Percentiles rank a stretch among this genome's conserved stretches.
These are phyloP conservation scores for Neurospora sp. DNA, from an alignment of 495 filamentous ascomycete genomes.

Conservation along the genomic window DNA sequence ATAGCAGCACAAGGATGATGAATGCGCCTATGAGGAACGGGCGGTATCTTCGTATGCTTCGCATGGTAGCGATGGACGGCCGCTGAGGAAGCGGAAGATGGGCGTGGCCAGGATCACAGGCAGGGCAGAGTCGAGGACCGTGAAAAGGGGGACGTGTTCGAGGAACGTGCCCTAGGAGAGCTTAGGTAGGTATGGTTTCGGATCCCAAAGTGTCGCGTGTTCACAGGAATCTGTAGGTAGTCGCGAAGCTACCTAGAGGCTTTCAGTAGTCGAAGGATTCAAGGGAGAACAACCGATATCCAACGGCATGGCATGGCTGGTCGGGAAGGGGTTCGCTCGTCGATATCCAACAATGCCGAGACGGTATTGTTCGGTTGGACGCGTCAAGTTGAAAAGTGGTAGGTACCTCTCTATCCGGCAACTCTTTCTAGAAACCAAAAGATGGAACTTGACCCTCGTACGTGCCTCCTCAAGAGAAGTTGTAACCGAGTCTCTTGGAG, in stretches of 20 bases:
- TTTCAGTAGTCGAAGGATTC: not conserved
- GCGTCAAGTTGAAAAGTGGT: not conserved
- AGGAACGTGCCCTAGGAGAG: not conserved
- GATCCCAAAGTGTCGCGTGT: not conserved
- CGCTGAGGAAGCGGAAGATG: not conserved
- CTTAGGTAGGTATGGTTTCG: not conserved
- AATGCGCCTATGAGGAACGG: constrained; percentile 62
- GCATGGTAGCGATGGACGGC: constrained; percentile 41
- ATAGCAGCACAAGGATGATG: constrained; percentile 51
- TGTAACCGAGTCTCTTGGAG: too few species aligned
- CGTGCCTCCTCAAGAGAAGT: too few species aligned
- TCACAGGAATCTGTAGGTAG: not conserved
- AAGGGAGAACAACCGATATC: not conserved
- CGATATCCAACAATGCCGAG: not conserved
- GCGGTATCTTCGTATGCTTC: constrained; percentile 68
- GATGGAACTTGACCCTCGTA: too few species aligned
- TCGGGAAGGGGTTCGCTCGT: not conserved
- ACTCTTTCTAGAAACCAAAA: too few species aligned
- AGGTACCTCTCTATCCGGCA: too few species aligned
- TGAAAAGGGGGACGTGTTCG: not conserved
- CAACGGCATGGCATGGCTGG: not conserved
- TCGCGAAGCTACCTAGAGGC: not conserved
- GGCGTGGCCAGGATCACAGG: not conserved
- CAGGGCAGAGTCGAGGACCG: not conserved
- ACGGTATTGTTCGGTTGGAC: not conserved